Evolutionary conservation across 192 early-diverging fungal genomes (phyloP).

Genomic region (Rhizoclosmatium globosum): DNA sequence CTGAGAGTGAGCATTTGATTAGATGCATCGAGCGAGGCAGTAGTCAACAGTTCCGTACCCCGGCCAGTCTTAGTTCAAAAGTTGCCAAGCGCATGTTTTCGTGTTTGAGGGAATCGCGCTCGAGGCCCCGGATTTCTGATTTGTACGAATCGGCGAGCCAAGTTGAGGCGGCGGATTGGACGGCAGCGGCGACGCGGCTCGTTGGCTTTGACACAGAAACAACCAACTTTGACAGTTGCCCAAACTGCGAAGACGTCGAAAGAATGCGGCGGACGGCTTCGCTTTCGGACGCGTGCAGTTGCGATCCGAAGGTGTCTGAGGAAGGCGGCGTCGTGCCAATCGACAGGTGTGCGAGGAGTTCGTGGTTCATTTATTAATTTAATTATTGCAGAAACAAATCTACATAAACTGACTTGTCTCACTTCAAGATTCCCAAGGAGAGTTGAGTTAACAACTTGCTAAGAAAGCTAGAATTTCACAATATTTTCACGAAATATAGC

Average conservation of each 20-base stretch:
- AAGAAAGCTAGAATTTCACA: too few relatives aligned
- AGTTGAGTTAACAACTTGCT: too few relatives aligned
- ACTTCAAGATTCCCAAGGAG: too few relatives aligned
- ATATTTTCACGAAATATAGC: too few relatives aligned
- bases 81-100: not conserved
- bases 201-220: not conserved
- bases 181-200: not conserved
- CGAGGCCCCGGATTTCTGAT: not conserved
- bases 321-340: not conserved
- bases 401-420: too few relatives aligned
- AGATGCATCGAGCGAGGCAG: not conserved
- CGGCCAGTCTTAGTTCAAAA: not conserved
- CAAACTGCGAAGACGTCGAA: not conserved
- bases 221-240: not conserved
- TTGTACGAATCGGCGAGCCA: not conserved
- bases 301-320: not conserved
- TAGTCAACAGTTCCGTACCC: not conserved
- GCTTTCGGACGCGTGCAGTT: not conserved
- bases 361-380: not conserved
- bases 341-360: not conserved
- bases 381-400: too few relatives aligned
- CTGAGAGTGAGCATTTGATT: not conserved
- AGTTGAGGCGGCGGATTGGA: not conserved
- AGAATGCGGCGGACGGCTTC: not conserved
- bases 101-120: not conserved